Evolutionary conservation across 495 filamentous ascomycete genomes (phyloP).

Genomic region (Hypoxylon cercidicola): DNA sequence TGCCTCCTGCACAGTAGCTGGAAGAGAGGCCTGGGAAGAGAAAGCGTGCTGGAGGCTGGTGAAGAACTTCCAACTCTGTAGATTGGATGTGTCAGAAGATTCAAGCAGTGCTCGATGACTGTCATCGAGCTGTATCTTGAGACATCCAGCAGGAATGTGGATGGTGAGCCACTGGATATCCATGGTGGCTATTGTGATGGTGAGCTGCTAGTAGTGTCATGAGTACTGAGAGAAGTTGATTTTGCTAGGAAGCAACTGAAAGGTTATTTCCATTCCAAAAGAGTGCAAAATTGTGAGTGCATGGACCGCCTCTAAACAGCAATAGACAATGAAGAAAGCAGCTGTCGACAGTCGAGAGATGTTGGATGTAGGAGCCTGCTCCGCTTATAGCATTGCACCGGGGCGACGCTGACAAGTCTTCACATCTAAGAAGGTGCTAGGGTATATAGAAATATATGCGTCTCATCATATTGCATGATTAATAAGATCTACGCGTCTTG

Average conservation of each 20-base stretch:
- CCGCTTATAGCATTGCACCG: conserved; percentile 3
- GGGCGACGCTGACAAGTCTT: too few species aligned
- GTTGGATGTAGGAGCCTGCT: too few species aligned
- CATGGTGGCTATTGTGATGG: conserved; percentile 10
- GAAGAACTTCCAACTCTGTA: conserved; percentile 42
- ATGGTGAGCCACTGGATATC: conserved; percentile 27
- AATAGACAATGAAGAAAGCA: not conserved
- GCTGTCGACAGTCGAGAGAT: too few species aligned
- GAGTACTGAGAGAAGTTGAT: not conserved
- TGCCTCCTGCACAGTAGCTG: conserved; percentile 40
- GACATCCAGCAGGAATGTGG: conserved; percentile 52
- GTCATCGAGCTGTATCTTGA: conserved; percentile 35
- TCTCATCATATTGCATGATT: not conserved
- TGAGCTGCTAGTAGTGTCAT: not conserved
- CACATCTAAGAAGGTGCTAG: not conserved
- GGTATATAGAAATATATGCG: not conserved
- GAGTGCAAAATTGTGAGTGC: not conserved
- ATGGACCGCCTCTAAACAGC: not conserved
- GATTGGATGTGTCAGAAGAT: conserved; percentile 7
- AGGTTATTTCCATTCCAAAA: not conserved
- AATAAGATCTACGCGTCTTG: not conserved
- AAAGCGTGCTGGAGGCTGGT: conserved; percentile 20
- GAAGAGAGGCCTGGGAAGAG: conserved; percentile 22
- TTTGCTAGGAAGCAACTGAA: not conserved
- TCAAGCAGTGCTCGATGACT: conserved; percentile 5